Evolutionary conservation across 306 rosid species (phyloP).

Genomic region (Senna tora): DNA sequence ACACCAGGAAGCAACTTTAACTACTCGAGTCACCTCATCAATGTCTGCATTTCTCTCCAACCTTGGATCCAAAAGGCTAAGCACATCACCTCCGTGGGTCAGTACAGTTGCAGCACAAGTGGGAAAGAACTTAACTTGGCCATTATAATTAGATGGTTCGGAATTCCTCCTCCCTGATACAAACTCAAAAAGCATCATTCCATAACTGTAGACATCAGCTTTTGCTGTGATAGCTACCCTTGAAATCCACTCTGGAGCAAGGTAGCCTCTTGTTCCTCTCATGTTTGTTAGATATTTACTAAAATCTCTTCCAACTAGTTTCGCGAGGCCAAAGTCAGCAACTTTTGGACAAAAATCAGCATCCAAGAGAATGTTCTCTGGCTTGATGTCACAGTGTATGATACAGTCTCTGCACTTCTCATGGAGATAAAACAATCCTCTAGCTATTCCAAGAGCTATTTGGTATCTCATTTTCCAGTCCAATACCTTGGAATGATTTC

Average conservation of each 20-base stretch:
- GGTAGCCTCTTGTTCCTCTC: constrained; percentile 76
- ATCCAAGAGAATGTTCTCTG: constrained; percentile 64
- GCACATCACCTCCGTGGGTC: constrained; percentile 32
- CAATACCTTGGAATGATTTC: constrained; percentile 41
- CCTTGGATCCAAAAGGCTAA: constrained; percentile 40
- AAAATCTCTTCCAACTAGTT: constrained; percentile 56
- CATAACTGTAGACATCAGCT: constrained; percentile 60
- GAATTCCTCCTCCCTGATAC: constrained; percentile 56
- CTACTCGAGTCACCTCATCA: constrained; percentile 40
- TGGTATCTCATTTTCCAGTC: constrained; percentile 78
- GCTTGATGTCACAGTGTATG: constrained; percentile 71
- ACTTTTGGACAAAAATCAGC: constrained; percentile 45
- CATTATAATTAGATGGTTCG: constrained; percentile 46
- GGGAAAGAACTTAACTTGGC: constrained; percentile 40
- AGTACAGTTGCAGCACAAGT: constrained; percentile 41
- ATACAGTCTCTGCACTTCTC: constrained; percentile 62
- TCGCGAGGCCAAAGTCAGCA: constrained; percentile 68
- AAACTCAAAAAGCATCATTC: constrained; percentile 61
- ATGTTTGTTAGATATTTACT: constrained; percentile 58
- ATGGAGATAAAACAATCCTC: constrained; percentile 60
- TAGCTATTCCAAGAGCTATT: constrained; percentile 57
- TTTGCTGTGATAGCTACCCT: constrained; percentile 54
- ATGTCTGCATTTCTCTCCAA: constrained; percentile 43
- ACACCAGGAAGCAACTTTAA: constrained; percentile 62
- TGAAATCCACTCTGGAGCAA: constrained; percentile 73